Base-by-base conservation (phyloP, 352 stramenopile genomes). In the Phytopythium litorale region DNA sequence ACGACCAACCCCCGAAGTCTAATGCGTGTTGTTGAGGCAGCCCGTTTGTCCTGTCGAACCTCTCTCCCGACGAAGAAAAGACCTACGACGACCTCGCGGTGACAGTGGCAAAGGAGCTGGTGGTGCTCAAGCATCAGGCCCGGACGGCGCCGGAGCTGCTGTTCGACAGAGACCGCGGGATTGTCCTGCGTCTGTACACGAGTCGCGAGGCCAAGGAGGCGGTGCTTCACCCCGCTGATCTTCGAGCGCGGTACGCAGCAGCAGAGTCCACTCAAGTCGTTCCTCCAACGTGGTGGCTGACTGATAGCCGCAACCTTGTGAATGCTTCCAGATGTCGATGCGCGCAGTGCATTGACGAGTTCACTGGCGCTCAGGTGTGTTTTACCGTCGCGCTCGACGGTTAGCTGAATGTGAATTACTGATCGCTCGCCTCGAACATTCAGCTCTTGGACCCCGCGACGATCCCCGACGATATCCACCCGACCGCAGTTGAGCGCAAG, bases 341-440 rank as follows among this genome's bases (percentile, higher is more conserved):
- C 42, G 87, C 87, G 16, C 79, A 92, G 73, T 96, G 87, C 63
- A 88, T 94, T 49, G 85, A 93, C 60, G 87, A 96, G 58, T 96
- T 96, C 64, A 96, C 83, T 21, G 87, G 87, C 56, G 66, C 86
- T 11, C 83, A 92, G 70, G 86, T 94, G 67, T 50, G 57, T 60
- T 50, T 7, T 48, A 19, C 12, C 5, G 37, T 43, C 21, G 16
- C 8, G 9, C 7, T 46, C 23, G 33, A 16, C 13, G 19, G 12
- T 7, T 12, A 13, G 1, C 19, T 18, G 33, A 6, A 4, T 7
- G 30, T 19, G 7, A 32, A 15, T 28, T 30, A 19, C 18, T 50
- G 28, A 42, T 28, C 2, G 23, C 23, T 21, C 23, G 23, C 33
- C 4, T 28, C 16, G 2, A 7, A 18, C 21, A 12, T 56, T 2